Percentiles rank a stretch among this genome's conserved stretches.
phyloP scores from a whole-genome alignment of 495 filamentous ascomycete genomes.

The Podospora australis region DNA sequence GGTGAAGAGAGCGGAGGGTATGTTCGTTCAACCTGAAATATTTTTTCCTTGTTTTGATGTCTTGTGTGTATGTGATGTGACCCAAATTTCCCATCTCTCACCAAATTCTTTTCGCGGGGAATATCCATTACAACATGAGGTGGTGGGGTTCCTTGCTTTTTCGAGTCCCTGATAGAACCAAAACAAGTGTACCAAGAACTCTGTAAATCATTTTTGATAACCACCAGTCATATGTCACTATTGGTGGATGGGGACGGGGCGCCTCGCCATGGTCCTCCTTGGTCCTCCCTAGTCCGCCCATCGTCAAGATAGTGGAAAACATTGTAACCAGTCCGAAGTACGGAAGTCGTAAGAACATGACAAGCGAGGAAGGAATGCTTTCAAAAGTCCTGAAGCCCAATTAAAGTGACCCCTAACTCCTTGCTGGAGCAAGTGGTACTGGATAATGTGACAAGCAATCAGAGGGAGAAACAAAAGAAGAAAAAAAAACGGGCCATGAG shows the following conservation, averaged over 20 bases:
- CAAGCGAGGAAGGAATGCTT: not conserved
- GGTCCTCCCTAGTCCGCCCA: not conserved
- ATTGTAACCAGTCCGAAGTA: not conserved
- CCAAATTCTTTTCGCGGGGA: too few species aligned
- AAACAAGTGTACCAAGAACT: constrained; percentile 2
- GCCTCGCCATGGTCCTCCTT: not conserved
- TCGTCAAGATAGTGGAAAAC: not conserved
- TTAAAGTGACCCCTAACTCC: constrained; percentile 2
- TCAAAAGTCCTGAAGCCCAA: not conserved
- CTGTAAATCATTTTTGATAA: constrained; percentile 1
- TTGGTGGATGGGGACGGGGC: not conserved
- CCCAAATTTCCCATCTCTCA: too few species aligned
- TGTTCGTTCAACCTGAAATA: constrained; percentile 3
- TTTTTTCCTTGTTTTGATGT: too few species aligned
- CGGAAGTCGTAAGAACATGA: constrained; percentile 4
- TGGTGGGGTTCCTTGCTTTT: constrained; percentile 1
- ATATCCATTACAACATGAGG: too few species aligned
- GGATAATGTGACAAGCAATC: not conserved
- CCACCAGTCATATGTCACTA: not conserved
- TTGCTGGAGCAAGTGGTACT: not conserved
- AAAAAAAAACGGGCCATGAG: not conserved
- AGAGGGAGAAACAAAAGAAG: not conserved
- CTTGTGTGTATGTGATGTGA: too few species aligned
- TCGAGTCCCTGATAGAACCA: not conserved
- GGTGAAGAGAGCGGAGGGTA: not conserved